A percentile compares a stretch with the other conserved stretches of the same genome.
These are phyloP conservation scores for Lepidium africanum DNA, from an alignment of 345 rosid genomes.

Conservation along the genomic window DNA sequence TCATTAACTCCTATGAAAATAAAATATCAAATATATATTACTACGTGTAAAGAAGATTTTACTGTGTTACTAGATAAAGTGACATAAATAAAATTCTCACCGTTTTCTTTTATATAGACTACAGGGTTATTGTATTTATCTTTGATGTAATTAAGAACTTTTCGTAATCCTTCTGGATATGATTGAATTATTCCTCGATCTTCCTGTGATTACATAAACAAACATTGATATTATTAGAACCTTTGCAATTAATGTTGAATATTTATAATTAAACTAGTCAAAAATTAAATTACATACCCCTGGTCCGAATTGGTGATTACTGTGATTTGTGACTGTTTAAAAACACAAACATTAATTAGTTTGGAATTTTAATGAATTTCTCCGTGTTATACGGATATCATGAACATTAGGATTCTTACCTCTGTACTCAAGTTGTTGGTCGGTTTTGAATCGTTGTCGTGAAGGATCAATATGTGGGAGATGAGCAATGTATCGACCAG, in stretches of 20 bases:
- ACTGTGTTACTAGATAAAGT: too few relatives aligned
- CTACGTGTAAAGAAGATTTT: too few relatives aligned
- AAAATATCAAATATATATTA: too few relatives aligned
- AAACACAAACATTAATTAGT: neutral
- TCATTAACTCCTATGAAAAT: too few relatives aligned
- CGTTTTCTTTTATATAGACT: constrained; percentile 46
- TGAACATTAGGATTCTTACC: neutral
- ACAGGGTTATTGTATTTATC: constrained; percentile 37
- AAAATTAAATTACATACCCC: constrained; percentile 1
- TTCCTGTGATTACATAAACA: neutral
- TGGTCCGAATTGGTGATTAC: constrained; percentile 20
- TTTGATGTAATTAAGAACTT: constrained; percentile 22
- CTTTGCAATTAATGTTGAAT: neutral
- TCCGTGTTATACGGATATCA: too few relatives aligned
- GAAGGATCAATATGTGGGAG: neutral
- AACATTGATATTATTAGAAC: neutral
- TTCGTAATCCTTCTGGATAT: constrained; percentile 15
- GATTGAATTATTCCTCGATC: neutral
- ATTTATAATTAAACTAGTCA: neutral
- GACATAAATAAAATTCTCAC: constrained; percentile 2
- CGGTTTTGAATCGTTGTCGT: constrained; percentile 4
- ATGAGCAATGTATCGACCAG: neutral
- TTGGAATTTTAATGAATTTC: too few relatives aligned
- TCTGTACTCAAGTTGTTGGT: neutral
- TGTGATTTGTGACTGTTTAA: constrained; percentile 4